phyloP scores from a whole-genome alignment of 1,139 yeast species.

The Petasospora fabianii region DNA sequence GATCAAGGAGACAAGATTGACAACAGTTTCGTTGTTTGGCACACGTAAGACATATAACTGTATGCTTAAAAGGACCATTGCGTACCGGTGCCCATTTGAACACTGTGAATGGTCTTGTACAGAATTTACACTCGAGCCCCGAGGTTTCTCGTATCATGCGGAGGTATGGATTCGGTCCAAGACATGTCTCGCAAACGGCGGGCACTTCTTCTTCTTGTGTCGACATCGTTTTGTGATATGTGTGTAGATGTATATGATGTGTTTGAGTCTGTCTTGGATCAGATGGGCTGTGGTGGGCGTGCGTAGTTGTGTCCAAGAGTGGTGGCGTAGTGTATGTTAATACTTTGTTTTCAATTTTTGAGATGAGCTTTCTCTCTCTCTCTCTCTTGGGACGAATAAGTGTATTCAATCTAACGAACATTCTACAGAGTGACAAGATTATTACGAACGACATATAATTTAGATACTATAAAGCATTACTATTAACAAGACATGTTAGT shows the following conservation, averaged over 20 bases:
- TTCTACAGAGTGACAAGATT: too few relatives aligned
- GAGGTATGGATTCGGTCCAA: conserved; percentile 61
- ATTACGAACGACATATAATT: too few relatives aligned
- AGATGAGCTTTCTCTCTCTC: conserved; percentile 6
- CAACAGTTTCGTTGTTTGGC: conserved; percentile 79
- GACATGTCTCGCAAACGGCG: conserved; percentile 67
- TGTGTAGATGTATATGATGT: not conserved
- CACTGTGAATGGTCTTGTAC: conserved; percentile 81
- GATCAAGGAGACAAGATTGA: conserved; percentile 81
- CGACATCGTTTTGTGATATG: conserved; percentile 6
- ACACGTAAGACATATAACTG: conserved; percentile 72
- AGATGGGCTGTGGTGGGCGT: too few relatives aligned
- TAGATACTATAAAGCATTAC: too few relatives aligned
- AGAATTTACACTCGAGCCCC: conserved; percentile 75
- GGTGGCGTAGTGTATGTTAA: conserved; percentile 1
- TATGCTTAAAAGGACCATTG: conserved; percentile 42
- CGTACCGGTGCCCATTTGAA: conserved; percentile 61
- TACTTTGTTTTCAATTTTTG: not conserved
- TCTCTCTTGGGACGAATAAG: not conserved
- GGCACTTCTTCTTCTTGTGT: conserved; percentile 21
- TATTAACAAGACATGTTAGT: not conserved
- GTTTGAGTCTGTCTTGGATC: too few relatives aligned
- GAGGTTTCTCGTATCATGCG: conserved; percentile 69
- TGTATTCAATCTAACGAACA: too few relatives aligned
- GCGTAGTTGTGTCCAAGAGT: too few relatives aligned